phyloP scores from a whole-genome alignment of 2,329 filamentous ascomycete species.

The Zalaria obscura region DNA sequence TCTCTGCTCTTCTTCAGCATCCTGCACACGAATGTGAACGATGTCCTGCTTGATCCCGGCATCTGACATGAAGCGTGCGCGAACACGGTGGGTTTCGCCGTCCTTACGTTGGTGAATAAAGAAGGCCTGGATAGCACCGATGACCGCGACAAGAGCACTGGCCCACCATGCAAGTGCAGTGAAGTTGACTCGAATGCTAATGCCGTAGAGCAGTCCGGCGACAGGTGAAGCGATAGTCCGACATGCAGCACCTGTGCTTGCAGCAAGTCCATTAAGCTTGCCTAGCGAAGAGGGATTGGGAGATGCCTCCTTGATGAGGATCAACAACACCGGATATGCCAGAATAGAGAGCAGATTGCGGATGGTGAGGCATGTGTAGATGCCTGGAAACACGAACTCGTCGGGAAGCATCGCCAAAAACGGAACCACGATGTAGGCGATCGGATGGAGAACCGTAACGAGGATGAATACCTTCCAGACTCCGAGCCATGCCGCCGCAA shows the following conservation, averaged over 20 bases:
- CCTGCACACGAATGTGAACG: constrained; percentile 10
- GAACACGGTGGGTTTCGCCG: constrained; percentile 15
- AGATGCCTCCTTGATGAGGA: constrained; percentile 59
- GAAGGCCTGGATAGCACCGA: constrained; percentile 42
- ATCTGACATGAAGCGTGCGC: constrained; percentile 12
- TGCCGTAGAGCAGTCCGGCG: constrained; percentile 51
- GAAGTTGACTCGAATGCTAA: constrained; percentile 41
- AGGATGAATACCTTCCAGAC: constrained; percentile 53
- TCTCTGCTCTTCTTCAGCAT: constrained; percentile 1
- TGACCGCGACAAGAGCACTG: constrained; percentile 39
- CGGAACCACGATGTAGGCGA: constrained; percentile 55
- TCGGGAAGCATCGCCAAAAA: constrained; percentile 47
- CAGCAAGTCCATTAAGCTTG: constrained; percentile 58
- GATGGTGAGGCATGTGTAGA: constrained; percentile 51
- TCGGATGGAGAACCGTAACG: constrained; percentile 51
- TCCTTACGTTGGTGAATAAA: constrained; percentile 37
- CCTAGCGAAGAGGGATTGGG: constrained; percentile 49
- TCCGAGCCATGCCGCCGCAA: constrained; percentile 48
- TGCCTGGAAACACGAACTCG: constrained; percentile 40
- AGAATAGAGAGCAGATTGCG: constrained; percentile 57
- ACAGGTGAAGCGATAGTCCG: constrained; percentile 57
- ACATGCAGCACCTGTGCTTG: constrained; percentile 56
- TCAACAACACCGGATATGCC: constrained; percentile 53
- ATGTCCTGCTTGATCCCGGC: constrained; percentile 6
- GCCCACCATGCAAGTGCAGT: constrained; percentile 52